Conservation (phyloP, 2,329 filamentous ascomycete genomes). For the Nothophoma quercina region DNA sequence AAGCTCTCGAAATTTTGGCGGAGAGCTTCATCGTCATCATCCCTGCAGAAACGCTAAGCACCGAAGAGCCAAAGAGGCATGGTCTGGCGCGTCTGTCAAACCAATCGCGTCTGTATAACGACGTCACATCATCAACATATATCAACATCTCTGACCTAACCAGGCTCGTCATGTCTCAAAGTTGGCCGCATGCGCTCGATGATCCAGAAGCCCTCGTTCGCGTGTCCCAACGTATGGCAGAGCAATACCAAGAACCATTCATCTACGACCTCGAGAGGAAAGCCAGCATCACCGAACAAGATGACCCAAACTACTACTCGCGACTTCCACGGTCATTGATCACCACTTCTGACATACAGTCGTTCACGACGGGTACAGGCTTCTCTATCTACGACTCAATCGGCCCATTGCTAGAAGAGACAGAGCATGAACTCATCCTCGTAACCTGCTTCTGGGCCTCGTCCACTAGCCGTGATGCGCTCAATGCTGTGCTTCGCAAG, state of each 20-base stretch:
- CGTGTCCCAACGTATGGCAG: conserved; percentile 1
- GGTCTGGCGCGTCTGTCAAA: conserved; percentile 18
- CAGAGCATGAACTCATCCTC: conserved; percentile 72
- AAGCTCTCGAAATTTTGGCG: conserved; percentile 42
- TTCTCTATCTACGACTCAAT: conserved; percentile 56
- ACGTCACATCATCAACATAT: conserved; percentile 34
- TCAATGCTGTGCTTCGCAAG: conserved; percentile 65
- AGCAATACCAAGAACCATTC: conserved; percentile 33
- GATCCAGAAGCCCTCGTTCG: background rate
- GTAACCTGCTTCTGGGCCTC: conserved; percentile 85
- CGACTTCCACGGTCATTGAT: conserved; percentile 43
- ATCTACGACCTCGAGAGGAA: conserved; percentile 37
- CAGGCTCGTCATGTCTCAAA: background rate
- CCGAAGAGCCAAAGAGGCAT: conserved; percentile 18
- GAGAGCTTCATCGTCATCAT: conserved; percentile 21
- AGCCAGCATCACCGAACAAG: conserved; percentile 28
- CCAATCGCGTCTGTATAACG: conserved; percentile 21
- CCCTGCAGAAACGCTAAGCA: conserved; percentile 15
- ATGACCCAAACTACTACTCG: conserved; percentile 53
- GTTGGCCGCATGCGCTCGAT: background rate
- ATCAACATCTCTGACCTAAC: background rate
- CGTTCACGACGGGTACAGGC: conserved; percentile 55
- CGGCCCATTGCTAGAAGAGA: conserved; percentile 67
- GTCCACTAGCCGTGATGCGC: conserved; percentile 66
- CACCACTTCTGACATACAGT: conserved; percentile 45